Evolutionary conservation across 2,329 filamentous ascomycete genomes (phyloP).

Genomic region (Triangularia setosa): DNA sequence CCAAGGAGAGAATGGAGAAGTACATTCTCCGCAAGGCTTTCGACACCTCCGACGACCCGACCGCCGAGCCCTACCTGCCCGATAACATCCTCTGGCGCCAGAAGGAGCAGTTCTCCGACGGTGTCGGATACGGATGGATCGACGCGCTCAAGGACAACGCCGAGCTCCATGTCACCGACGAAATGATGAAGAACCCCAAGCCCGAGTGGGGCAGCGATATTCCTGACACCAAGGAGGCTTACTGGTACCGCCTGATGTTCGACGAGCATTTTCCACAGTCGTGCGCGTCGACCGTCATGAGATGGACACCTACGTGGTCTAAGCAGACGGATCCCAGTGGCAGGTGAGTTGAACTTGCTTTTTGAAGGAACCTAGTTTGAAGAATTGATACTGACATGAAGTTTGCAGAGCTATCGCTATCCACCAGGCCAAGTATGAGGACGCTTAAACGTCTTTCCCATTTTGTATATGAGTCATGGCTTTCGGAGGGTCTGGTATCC

Average conservation of each 20-base stretch:
- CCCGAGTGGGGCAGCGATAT: constrained; percentile 90
- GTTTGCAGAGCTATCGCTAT: constrained; percentile 65
- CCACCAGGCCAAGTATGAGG: constrained; percentile 70
- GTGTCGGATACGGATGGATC: constrained; percentile 98
- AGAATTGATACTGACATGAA: constrained; percentile 22
- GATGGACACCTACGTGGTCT: constrained; percentile 97
- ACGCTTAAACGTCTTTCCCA: constrained; percentile 30
- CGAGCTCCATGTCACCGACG: constrained; percentile 83
- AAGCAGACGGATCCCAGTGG: constrained; percentile 94
- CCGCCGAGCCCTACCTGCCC: constrained; percentile 80
- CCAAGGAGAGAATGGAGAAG: constrained; percentile 84
- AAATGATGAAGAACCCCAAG: constrained; percentile 98
- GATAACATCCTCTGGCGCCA: constrained; percentile 95
- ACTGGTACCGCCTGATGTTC: constrained; percentile 99
- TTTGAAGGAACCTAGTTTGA: not conserved
- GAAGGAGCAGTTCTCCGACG: constrained; percentile 99
- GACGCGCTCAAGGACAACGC: constrained; percentile 94
- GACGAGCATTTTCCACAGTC: constrained; percentile 95
- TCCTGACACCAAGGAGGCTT: constrained; percentile 95
- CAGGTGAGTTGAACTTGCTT: constrained; percentile 52
- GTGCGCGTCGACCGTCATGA: constrained; percentile 88
- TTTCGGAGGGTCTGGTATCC: constrained; percentile 7
- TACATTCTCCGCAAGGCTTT: constrained; percentile 98
- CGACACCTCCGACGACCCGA: constrained; percentile 84
- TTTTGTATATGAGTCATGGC: constrained; percentile 16